Evolutionary conservation across 176 grass and related monocot genomes (phyloP), one percentile per base, ranked within the genome.

Genomic region (Cenchrus americanus): DNA sequence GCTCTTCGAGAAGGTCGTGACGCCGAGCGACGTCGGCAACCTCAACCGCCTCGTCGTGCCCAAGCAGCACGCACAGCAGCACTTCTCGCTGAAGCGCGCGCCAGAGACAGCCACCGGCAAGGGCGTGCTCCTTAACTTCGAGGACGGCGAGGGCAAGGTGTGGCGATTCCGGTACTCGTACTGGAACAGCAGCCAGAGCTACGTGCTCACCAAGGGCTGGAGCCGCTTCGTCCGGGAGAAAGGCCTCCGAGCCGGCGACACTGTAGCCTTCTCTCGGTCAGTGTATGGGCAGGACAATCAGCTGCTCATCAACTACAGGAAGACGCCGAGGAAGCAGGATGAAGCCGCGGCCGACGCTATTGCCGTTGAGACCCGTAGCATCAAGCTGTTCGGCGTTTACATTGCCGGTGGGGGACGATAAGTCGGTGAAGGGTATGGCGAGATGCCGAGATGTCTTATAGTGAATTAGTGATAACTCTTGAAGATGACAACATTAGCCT

Each of bases 181-280:
- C 79, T 98, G 96, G 96, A 93, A 89, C 76, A 98, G 96, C 71
- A 98, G 96, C 85, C 96, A 98, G 89, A 98, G 96, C 89, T 98
- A 98, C 78, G 96, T 98, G 55, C 88, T 98, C 37, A 98, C 96
- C 73, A 98, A 94, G 71, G 96, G 96, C 0, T 98, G 96, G 96
- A 98, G 96, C 87, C 91, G 89, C 15, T 97, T 94, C 86, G 95
- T 97, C 57, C 62, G 92, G 87, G 95, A 97, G 88, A 97, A 97
- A 84, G 78, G 80, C 1, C 90, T 97, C 65, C 80, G 83, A n/a
- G 92, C 94, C 27, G 92, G 94, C 18, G 92, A 97, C 78, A 83
- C 90, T n/a, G 62, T 81, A 1, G 53, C 9, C 2, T 80, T 75
- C 69, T 77, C 32, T 17, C 34, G 10, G 12, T 73, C 87, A 0